Percentiles rank a stretch among this genome's conserved stretches.
These are phyloP conservation scores for Trichoderma guizhouense DNA, from an alignment of 2,329 filamentous ascomycete species.

Conservation along the genomic window DNA sequence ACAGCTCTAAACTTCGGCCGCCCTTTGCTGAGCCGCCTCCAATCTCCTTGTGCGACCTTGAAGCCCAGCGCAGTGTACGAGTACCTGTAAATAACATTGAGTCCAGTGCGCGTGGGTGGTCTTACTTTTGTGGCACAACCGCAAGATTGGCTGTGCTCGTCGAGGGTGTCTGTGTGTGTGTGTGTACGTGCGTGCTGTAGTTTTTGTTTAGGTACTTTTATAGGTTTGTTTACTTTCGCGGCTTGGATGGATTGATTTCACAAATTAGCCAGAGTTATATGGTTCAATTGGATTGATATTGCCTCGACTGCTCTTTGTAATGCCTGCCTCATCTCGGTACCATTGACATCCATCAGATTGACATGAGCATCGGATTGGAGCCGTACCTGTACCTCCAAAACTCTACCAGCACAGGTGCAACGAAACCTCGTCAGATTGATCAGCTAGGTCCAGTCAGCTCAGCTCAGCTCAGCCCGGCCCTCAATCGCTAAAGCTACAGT, in stretches of 20 bases:
- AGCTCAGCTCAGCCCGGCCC: not conserved
- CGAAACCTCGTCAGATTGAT: not conserved
- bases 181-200: not conserved
- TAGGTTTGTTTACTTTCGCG: not conserved
- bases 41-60: not conserved
- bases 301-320: not conserved
- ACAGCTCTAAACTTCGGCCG: not conserved
- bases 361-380: not conserved
- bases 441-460: conserved; percentile 1
- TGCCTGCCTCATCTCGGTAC: not conserved
- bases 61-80: not conserved
- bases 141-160: not conserved
- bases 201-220: not conserved
- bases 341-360: not conserved
- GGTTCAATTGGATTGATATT: not conserved
- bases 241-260: not conserved
- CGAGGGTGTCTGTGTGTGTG: not conserved
- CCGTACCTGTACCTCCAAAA: not conserved
- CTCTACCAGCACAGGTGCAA: not conserved
- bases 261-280: too few relatives aligned
- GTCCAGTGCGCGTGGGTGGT: not conserved
- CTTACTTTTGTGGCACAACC: not conserved
- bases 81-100: not conserved
- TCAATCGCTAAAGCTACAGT: not conserved
- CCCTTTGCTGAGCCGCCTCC: not conserved